Evolutionary conservation across 176 grass and related monocot genomes (phyloP).

Genomic region (Aegilops umbellulata): DNA sequence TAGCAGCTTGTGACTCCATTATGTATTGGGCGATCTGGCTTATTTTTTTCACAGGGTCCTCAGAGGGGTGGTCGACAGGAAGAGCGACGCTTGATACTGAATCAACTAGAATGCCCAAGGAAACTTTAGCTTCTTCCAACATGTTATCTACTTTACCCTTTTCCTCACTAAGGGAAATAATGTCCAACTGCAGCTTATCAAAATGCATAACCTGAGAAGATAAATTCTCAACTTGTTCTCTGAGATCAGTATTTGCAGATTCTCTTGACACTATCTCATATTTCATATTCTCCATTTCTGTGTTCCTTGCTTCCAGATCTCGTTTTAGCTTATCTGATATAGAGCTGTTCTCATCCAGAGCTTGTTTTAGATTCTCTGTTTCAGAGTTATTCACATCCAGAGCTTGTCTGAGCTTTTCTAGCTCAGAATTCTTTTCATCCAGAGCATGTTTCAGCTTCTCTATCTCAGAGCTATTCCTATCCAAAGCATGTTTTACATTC

Average conservation of each 20-base stretch:
- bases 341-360: slow-evolving; percentile 30
- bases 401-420: slow-evolving; percentile 42
- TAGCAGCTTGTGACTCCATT: slow-evolving; percentile 63
- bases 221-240: slow-evolving; percentile 53
- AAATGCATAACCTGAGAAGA: slow-evolving; percentile 46
- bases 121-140: slow-evolving; percentile 56
- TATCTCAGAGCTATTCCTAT: slow-evolving; percentile 38
- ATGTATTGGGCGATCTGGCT: slow-evolving; percentile 51
- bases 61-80: slow-evolving; percentile 53
- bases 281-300: slow-evolving; percentile 45
- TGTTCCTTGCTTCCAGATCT: slow-evolving; percentile 22
- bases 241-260: slow-evolving; percentile 48
- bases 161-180: slow-evolving; percentile 50
- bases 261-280: slow-evolving; percentile 57
- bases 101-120: slow-evolving; percentile 46
- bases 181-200: slow-evolving; percentile 55
- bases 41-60: slow-evolving; percentile 60
- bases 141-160: slow-evolving; percentile 49
- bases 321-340: slow-evolving; percentile 37
- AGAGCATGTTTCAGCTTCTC: slow-evolving; percentile 41
- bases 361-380: slow-evolving; percentile 49
- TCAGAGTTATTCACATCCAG: slow-evolving; percentile 41
- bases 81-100: slow-evolving; percentile 56
- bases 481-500: slow-evolving; percentile 31
- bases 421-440: slow-evolving; percentile 14